phyloP scores from a whole-genome alignment of 2,329 filamentous ascomycete species.

The Neonectria coccinea region DNA sequence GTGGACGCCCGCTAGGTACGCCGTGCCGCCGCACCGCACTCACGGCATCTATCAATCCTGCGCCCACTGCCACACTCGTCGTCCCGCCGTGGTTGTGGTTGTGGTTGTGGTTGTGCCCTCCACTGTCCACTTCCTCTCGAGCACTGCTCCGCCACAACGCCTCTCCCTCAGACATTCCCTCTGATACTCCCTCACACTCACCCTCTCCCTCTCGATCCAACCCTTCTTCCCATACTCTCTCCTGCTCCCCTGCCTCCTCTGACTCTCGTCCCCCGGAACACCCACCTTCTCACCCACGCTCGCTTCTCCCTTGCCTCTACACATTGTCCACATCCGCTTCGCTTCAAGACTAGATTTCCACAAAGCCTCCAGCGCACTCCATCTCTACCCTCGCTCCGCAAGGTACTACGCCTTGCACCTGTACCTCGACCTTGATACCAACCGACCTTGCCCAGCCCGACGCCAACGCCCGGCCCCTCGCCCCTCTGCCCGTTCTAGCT shows the following conservation, averaged over 20 bases:
- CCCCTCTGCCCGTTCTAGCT: constrained; percentile 6
- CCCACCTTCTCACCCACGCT: constrained; percentile 6
- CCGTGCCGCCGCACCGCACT: not conserved
- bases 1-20: not conserved
- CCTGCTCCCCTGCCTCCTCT: constrained; percentile 9
- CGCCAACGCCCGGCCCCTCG: constrained; percentile 22
- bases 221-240: constrained; percentile 5
- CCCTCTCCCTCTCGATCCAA: not conserved
- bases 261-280: constrained; percentile 1
- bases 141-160: constrained; percentile 1
- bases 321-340: not conserved
- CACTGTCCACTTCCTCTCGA: not conserved
- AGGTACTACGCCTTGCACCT: constrained; percentile 15
- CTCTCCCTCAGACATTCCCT: constrained; percentile 8
- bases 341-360: constrained; percentile 9
- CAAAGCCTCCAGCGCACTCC: constrained; percentile 13
- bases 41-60: not conserved
- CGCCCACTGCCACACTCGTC: not conserved
- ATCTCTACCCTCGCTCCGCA: not conserved
- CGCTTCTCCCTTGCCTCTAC: constrained; percentile 10
- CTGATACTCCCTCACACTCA: constrained; percentile 5
- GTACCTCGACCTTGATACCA: constrained; percentile 23
- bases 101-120: constrained; percentile 5
- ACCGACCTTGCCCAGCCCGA: constrained; percentile 18
- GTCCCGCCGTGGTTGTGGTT: not conserved